Evolutionary conservation across 2,329 filamentous ascomycete genomes (phyloP).

Genomic region (Phaeosphaeria sp.): DNA sequence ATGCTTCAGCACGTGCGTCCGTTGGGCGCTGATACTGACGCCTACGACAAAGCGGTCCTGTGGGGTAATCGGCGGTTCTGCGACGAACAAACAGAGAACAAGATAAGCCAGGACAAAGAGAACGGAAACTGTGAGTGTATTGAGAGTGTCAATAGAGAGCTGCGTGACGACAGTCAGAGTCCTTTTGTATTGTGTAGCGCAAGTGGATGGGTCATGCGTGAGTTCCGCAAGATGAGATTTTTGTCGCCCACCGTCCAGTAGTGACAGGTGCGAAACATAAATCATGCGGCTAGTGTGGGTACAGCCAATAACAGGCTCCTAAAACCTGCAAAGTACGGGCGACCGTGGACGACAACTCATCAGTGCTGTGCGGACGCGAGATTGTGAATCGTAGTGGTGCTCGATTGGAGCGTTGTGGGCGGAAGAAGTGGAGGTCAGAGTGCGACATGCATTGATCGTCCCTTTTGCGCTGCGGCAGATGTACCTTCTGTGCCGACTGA

Average conservation of each 20-base stretch:
- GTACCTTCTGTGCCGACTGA: neutral
- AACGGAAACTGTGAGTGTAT: neutral
- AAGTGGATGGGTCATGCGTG: conserved; percentile 45
- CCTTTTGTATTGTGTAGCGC: conserved; percentile 42
- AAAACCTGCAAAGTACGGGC: conserved; percentile 34
- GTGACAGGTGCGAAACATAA: conserved; percentile 45
- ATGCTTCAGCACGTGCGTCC: conserved; percentile 18
- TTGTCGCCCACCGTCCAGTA: conserved; percentile 40
- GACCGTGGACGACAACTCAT: conserved; percentile 48
- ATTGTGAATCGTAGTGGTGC: conserved; percentile 22
- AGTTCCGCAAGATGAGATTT: conserved; percentile 41
- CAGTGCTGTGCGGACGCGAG: conserved; percentile 41
- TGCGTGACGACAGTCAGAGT: conserved; percentile 22
- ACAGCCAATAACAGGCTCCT: conserved; percentile 37
- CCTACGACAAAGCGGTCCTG: conserved; percentile 27
- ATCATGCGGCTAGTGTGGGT: conserved; percentile 36
- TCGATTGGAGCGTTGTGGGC: conserved; percentile 36
- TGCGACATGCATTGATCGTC: conserved; percentile 5
- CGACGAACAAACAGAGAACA: conserved; percentile 14
- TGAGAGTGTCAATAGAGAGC: conserved; percentile 12
- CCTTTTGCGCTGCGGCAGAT: neutral
- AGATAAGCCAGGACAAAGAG: conserved; percentile 1
- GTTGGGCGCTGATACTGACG: conserved; percentile 34
- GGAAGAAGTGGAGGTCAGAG: conserved; percentile 19
- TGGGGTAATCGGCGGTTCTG: conserved; percentile 13